A percentile compares a stretch with the other conserved stretches of the same genome.
These are phyloP conservation scores for Plasmodiophora brassicae DNA, from an alignment of 208 protist species.

Conservation along the genomic window DNA sequence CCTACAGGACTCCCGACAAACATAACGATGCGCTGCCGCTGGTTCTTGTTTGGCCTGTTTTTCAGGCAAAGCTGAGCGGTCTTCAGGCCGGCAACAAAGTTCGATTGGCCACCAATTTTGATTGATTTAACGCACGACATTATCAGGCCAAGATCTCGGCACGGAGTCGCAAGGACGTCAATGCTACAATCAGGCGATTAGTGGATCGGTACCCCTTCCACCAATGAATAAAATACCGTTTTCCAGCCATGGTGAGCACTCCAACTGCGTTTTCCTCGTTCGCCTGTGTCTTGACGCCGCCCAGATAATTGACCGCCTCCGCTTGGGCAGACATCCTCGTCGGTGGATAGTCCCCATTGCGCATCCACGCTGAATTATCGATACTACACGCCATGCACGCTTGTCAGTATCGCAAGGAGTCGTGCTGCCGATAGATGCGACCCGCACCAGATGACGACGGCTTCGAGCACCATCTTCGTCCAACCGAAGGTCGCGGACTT, in stretches of 20 bases:
- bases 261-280: constrained; percentile 94
- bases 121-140: constrained; percentile 77
- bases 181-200: too few relatives aligned
- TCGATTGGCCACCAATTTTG: constrained; percentile 78
- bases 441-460: constrained; percentile 34
- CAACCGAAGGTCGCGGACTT: too few relatives aligned
- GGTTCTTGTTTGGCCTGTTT: constrained; percentile 86
- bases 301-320: constrained; percentile 89
- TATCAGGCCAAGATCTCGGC: constrained; percentile 82
- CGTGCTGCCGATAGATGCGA: background rate
- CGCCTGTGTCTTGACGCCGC: constrained; percentile 76
- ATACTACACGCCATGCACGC: constrained; percentile 10
- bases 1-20: constrained; percentile 90
- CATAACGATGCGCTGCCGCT: constrained; percentile 89
- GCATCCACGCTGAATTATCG: constrained; percentile 84
- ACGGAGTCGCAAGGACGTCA: constrained; percentile 86
- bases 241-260: constrained; percentile 78
- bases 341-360: constrained; percentile 95
- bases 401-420: background rate
- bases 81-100: constrained; percentile 35
- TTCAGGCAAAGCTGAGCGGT: constrained; percentile 81
- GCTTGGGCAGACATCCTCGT: constrained; percentile 84
- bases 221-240: too few relatives aligned
- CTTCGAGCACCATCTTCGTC: constrained; percentile 40
- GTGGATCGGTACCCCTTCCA: too few relatives aligned